phyloP scores from a whole-genome alignment of 345 rosid genomes.

The Eucalyptus melliodora region DNA sequence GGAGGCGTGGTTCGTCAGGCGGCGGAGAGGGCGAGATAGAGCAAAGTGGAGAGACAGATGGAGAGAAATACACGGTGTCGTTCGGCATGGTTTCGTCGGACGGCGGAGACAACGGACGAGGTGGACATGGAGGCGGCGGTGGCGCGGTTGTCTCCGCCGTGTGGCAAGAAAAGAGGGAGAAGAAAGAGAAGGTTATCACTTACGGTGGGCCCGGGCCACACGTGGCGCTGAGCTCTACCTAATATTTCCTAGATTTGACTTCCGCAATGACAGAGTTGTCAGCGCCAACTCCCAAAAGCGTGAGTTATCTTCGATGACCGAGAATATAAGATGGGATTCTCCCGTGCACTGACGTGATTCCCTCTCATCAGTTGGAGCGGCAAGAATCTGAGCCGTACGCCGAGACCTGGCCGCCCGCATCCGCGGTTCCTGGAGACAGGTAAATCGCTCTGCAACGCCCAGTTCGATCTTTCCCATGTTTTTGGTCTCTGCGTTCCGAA shows the following conservation, averaged over 20 bases:
- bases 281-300: not conserved
- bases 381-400: not conserved
- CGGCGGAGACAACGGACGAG: too few species aligned
- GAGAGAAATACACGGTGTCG: too few species aligned
- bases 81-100: too few species aligned
- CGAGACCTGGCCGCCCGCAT: not conserved
- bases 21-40: too few species aligned
- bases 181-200: too few species aligned
- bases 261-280: not conserved
- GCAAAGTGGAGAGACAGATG: too few species aligned
- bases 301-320: not conserved
- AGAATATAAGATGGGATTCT: not conserved
- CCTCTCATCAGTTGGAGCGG: not conserved
- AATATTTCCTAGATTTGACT: not conserved
- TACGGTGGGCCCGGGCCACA: too few species aligned
- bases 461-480: not conserved
- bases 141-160: too few species aligned
- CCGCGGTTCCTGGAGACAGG: not conserved
- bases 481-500: not conserved
- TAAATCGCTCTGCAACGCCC: not conserved
- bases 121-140: too few species aligned
- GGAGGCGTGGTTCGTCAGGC: too few species aligned
- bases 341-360: not conserved
- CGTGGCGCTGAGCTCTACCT: too few species aligned
- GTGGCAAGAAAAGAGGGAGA: too few species aligned